A percentile compares a stretch with the other conserved stretches of the same genome.
Conservation (phyloP, 1,284 basidiomycete species). For the Microbotryomycetes sp. region DNA sequence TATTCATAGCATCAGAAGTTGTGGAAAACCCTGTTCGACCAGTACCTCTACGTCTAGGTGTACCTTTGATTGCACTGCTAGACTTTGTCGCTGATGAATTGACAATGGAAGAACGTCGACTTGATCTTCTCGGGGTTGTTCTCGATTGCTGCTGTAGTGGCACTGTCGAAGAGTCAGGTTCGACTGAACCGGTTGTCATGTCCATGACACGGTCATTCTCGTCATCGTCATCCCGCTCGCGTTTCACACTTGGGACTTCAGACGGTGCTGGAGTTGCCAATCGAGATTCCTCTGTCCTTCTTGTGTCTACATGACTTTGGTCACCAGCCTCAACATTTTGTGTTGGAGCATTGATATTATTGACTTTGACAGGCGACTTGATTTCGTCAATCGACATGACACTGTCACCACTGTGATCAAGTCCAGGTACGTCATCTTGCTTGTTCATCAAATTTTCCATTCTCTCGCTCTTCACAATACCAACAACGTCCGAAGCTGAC, state of each 20-base stretch:
- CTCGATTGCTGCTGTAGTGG: too few species aligned
- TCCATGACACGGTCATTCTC: neutral
- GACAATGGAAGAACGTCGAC: neutral
- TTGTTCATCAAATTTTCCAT: neutral
- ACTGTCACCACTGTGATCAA: neutral
- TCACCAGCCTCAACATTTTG: neutral
- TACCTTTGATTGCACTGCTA: neutral
- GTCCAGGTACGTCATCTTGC: neutral
- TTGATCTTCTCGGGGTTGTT: neutral
- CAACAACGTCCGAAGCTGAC: conserved; percentile 3
- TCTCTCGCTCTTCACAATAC: neutral
- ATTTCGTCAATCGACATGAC: neutral
- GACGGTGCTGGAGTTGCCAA: neutral
- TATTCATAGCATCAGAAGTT: neutral
- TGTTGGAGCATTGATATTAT: neutral
- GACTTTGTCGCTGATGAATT: neutral
- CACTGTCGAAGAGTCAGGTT: neutral
- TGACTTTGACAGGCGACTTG: neutral
- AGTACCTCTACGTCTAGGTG: neutral
- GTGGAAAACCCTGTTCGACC: neutral
- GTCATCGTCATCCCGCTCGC: neutral
- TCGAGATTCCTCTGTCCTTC: neutral
- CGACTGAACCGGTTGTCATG: neutral
- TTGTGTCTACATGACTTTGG: too few species aligned
- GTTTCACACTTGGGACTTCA: neutral